phyloP scores from a whole-genome alignment of 768 basidiomycete species.

The Trametes coccinea region DNA sequence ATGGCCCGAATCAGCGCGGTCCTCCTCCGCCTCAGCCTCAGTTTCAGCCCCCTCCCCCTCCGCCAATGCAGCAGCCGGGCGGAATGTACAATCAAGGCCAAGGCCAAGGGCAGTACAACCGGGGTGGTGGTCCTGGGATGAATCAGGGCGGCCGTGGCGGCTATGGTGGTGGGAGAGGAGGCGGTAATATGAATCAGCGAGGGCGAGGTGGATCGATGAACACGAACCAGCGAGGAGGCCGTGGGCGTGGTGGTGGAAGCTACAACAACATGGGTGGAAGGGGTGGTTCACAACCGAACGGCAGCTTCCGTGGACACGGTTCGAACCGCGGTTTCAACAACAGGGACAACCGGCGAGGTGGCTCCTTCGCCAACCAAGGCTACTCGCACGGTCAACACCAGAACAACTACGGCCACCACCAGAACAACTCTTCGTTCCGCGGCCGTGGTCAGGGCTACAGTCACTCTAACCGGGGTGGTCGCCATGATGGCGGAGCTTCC shows the following conservation, averaged over 20 bases:
- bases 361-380: slow-evolving; percentile 53
- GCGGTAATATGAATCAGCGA: slow-evolving; percentile 41
- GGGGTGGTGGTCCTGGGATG: slow-evolving; percentile 44
- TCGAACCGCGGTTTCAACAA: slow-evolving; percentile 68
- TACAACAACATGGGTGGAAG: slow-evolving; percentile 42
- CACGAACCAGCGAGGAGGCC: slow-evolving; percentile 31
- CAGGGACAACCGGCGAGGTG: slow-evolving; percentile 65
- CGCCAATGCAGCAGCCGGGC: slow-evolving; percentile 44
- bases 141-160: slow-evolving; percentile 48
- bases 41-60: slow-evolving; percentile 60
- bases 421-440: slow-evolving; percentile 45
- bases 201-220: slow-evolving; percentile 44
- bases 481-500: slow-evolving; percentile 36
- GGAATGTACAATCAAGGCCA: slow-evolving; percentile 26
- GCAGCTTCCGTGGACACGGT: slow-evolving; percentile 56
- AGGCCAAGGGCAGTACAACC: slow-evolving; percentile 35
- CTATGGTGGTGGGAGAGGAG: slow-evolving; percentile 44
- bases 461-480: slow-evolving; percentile 38
- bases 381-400: slow-evolving; percentile 35
- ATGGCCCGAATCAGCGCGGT: slow-evolving; percentile 64
- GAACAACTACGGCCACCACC: slow-evolving; percentile 40
- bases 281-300: slow-evolving; percentile 45
- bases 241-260: slow-evolving; percentile 41
- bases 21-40: slow-evolving; percentile 63
- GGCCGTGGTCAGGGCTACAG: slow-evolving; percentile 62